Base-by-base conservation (phyloP, 176 grass and related monocot species). In the Rhynchospora tenuis region DNA sequence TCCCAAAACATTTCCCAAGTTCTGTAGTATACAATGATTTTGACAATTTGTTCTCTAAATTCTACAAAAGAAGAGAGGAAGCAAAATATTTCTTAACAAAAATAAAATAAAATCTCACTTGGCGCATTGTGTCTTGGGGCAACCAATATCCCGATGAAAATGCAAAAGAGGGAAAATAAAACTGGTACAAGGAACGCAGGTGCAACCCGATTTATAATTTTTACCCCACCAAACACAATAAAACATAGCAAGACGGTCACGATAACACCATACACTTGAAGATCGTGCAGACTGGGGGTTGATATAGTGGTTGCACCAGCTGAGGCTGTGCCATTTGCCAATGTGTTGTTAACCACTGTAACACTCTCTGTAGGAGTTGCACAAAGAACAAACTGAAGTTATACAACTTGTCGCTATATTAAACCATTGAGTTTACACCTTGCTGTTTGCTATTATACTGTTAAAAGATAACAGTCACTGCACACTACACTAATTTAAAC, bases 221-320 rank as follows among this genome's bases (percentile, higher is more conserved):
- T 98, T 56, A 98, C 96, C 87, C 96, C 96, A 80, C 96, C 96
- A 88, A 98, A 98, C 47, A 98, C 96, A 91, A 98, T 95, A 86
- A 98, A 98, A 80, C 92, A 95, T 12, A 98, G 78, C 86, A 98
- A 85, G 63, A 98, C 88, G 52, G 93, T 95, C 84, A 98, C 89
- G 80, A 98, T 91, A 79, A 98, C 81, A 71, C 96, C 96, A 80
- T 98, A 98, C 15, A 98, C 78, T 90, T 98, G 96, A 59, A 98
- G 92, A 61, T 98, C 96, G 83, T 98, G 96, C 80, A 98, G 89
- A 47, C 89, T 98, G 3, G 96, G 89, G 75, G 96, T 98, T 24
- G 88, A 87, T 89, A 98, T 93, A 57, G 88, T 90, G 48, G 89
- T 85, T 48, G 93, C 88, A 62, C 93, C 88, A 83, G 88, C 64